These are phyloP conservation scores for Ophiostoma sp. DNA, from an alignment of 2,329 filamentous ascomycete species.

Conservation along the genomic window DNA sequence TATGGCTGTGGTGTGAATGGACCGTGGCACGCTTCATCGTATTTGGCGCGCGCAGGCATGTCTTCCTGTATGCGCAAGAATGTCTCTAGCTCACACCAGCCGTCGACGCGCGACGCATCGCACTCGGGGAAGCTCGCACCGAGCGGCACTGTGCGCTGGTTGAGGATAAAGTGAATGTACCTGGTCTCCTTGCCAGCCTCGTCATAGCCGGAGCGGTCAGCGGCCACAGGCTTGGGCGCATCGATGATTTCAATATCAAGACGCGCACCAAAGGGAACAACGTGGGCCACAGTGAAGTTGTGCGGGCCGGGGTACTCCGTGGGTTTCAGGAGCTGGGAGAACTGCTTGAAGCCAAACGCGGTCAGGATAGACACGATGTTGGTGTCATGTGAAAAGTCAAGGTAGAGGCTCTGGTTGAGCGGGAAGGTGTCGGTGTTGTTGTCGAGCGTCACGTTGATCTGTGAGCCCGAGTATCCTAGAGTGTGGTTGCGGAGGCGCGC, in stretches of 20 bases:
- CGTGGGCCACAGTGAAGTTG: conserved; percentile 59
- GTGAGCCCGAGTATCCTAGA: conserved; percentile 51
- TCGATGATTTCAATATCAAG: conserved; percentile 70
- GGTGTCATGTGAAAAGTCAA: conserved; percentile 74
- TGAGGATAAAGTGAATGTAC: conserved; percentile 70
- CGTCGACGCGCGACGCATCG: conserved; percentile 57
- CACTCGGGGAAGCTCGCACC: conserved; percentile 62
- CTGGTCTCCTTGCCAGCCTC: conserved; percentile 49
- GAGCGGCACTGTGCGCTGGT: conserved; percentile 67
- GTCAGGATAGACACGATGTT: conserved; percentile 65
- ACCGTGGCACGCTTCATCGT: conserved; percentile 61
- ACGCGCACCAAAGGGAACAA: conserved; percentile 66
- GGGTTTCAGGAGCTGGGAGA: conserved; percentile 53
- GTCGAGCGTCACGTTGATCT: conserved; percentile 66
- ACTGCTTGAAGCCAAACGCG: conserved; percentile 67
- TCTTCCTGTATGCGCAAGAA: conserved; percentile 59
- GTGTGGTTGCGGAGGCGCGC: conserved; percentile 65
- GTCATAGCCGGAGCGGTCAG: conserved; percentile 50
- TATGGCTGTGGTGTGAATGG: conserved; percentile 46
- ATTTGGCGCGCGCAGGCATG: conserved; percentile 54
- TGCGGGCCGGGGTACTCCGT: conserved; percentile 51
- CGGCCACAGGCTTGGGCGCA: conserved; percentile 56
- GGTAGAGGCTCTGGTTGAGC: conserved; percentile 64
- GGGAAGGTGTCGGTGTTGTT: conserved; percentile 64
- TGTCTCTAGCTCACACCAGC: conserved; percentile 68